Base-by-base conservation (phyloP, 495 filamentous ascomycete genomes). In the Amniculicola lignicola region DNA sequence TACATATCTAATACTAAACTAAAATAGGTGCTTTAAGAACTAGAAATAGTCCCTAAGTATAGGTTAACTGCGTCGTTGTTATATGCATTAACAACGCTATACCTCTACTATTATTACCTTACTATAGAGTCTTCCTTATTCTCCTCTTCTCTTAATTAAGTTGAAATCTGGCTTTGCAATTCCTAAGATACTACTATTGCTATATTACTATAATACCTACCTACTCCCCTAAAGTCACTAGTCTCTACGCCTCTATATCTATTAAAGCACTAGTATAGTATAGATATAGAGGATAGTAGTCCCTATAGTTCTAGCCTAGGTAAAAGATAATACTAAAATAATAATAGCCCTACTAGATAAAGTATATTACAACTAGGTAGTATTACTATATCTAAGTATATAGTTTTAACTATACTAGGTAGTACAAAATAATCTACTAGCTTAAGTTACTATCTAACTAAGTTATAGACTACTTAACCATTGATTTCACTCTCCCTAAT, bases 221-320 rank as follows among this genome's bases (percentile, higher is more conserved):
- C n/a, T n/a, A n/a, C n/a, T n/a, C n/a, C n/a, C n/a, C n/a, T n/a
- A n/a, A n/a, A n/a, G n/a, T n/a, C n/a, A n/a, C n/a, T n/a, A n/a
- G n/a, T n/a, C n/a, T n/a, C 25, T 14, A 52, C 49, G 25, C 36
- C 49, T 28, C 49, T 16, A 42, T 25, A 15, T 41, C 29, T 38
- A 24, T 23, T 3, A 4, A n/a, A n/a, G n/a, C n/a, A n/a, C n/a
- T n/a, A n/a, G n/a, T n/a, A n/a, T n/a, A n/a, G n/a, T n/a, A n/a
- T n/a, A n/a, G n/a, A n/a, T n/a, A n/a, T n/a, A n/a, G n/a, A n/a
- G n/a, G n/a, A n/a, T n/a, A n/a, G n/a, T n/a, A n/a, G n/a, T n/a
- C n/a, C n/a, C n/a, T n/a, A n/a, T n/a, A 54, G 51, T 39, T 54
- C 51, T 27, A 54, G 51, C 51, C 51, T 25, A 45, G 45, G 39